These are phyloP conservation scores for Lactifluus subvellereus DNA, from an alignment of 768 basidiomycete species.

Conservation along the genomic window DNA sequence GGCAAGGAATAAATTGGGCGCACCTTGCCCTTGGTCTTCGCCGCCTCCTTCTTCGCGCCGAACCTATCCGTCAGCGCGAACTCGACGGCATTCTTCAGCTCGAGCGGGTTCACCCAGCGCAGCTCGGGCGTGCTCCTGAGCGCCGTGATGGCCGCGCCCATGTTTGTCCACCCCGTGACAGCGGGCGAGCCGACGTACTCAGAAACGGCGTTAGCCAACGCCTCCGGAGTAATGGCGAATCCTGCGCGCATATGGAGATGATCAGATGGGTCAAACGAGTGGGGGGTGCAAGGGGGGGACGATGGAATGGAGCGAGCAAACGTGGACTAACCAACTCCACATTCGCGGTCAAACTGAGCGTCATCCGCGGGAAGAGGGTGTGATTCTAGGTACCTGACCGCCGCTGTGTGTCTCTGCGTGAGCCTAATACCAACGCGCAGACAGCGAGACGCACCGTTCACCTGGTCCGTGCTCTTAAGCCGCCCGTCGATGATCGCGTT, in stretches of 20 bases:
- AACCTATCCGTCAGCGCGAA: conserved; percentile 58
- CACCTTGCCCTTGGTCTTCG: conserved; percentile 65
- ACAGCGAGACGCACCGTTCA: conserved; percentile 54
- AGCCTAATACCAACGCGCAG: not conserved
- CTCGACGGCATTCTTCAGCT: conserved; percentile 79
- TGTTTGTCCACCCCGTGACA: conserved; percentile 65
- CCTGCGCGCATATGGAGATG: conserved; percentile 41
- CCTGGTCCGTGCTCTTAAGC: conserved; percentile 79
- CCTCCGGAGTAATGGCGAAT: conserved; percentile 64
- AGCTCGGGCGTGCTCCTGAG: conserved; percentile 57
- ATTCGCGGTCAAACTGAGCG: conserved; percentile 64
- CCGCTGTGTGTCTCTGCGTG: conserved; percentile 43
- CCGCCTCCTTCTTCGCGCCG: conserved; percentile 68
- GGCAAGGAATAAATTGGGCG: not conserved
- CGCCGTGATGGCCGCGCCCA: conserved; percentile 60
- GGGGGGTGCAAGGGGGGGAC: not conserved
- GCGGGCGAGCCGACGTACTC: conserved; percentile 52
- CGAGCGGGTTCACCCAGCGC: conserved; percentile 80
- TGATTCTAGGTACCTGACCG: conserved; percentile 65
- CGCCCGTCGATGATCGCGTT: conserved; percentile 64
- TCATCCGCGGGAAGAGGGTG: conserved; percentile 58
- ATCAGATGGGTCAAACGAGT: not conserved
- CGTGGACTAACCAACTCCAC: conserved; percentile 74
- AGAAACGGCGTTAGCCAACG: conserved; percentile 51
- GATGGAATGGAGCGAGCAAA: not conserved